Evolutionary conservation across 2,329 filamentous ascomycete genomes (phyloP), one percentile per base, ranked within the genome.

Genomic region (Ophiosphaerella herpotricha): DNA sequence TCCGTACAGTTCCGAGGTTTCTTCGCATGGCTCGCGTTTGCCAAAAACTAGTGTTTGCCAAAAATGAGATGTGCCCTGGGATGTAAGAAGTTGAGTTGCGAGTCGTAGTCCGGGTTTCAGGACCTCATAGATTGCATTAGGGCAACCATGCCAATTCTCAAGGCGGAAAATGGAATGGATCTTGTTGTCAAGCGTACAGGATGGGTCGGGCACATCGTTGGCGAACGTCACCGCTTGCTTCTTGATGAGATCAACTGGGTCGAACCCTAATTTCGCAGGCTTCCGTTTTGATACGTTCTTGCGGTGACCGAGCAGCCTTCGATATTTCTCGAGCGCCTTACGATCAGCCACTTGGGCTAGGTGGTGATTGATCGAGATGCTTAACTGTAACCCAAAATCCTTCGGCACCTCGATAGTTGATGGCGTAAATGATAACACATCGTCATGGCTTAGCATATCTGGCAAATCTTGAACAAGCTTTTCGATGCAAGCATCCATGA

Each of bases 41-140:
- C 72, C 72, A 55, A 72, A 73, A 2, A 69, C 61, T 12, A 74
- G 51, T 9, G 71, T 74, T 45, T 74, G 70, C 71, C 71, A 75
- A 41, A 72, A 75, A 31, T 58, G 54, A 24, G 71, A 66, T 6
- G 71, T 74, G 7, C 66, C 68, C n/a, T 62, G 65, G 45, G 72
- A 73, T 14, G 67, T 66, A 7, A 75, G 36, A 7, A 74, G 54
- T 8, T 66, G 39, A 1, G 68, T 72, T 14, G 61, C 61, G 29
- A 75, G 62, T 31, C 65, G 66, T 29, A 75, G 52, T 21, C 66
- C 72, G 38, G 72, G 72, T 53, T 69, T 73, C n/a, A 75, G 49
- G 1, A 69, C 55, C 31, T 72, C 69, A 48, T 75, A 75, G 14
- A 75, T 65, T 1, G 58, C 65, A 44, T 72, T 68, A 1, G 72